Evolutionary conservation across 2,329 filamentous ascomycete genomes (phyloP), one percentile per base, ranked within the genome.

Genomic region (Chrysoporthe austroafricana): DNA sequence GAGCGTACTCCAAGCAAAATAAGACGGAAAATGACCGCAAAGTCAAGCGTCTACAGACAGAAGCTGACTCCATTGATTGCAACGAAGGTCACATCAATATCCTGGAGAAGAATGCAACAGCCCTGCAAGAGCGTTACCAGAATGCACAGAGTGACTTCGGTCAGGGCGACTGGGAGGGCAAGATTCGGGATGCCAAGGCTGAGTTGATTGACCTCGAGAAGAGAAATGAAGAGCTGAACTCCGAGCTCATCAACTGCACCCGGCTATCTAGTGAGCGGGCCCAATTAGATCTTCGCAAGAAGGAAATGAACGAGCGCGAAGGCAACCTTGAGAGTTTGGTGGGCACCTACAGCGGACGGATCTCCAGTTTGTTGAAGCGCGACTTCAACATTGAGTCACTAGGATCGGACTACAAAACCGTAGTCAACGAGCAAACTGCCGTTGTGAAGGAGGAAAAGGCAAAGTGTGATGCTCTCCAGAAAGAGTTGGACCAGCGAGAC

Each of bases 11-110:
- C 5, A 91, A 88, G 73, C 87, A 91, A 71, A 89, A 92, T 59
- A 93, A 97, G 69, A 81, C 83, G 0, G 80, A 84, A 6, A 94
- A 96, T 72, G 93, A 97, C 69, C 89, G 86, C 74, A 91, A 91
- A 64, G 87, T 90, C 7, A 79, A 79, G 3, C 80, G 82, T 0
- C 83, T 94, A 44, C 92, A 97, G 74, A 84, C 82, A 59, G 88
- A 91, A 43, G 82, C 93, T 43, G 85, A 90, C 73, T 82, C 83
- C n/a, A 90, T 99, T 66, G 86, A 91, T 46, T 85, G 94, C 42
- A 95, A 99, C 73, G 95, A 98, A 79, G 94, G 94, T 3, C 87
- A 88, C 43, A 92, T 93, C 76, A 91, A 91, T 36, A 83, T 92
- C 3, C 83, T 97, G 7, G 91, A 96, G 73, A 87, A 89, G 18